Evolutionary conservation across 148 eudicot species (phyloP), one percentile per base, ranked within the genome.

Genomic region (Rhododendron molle): DNA sequence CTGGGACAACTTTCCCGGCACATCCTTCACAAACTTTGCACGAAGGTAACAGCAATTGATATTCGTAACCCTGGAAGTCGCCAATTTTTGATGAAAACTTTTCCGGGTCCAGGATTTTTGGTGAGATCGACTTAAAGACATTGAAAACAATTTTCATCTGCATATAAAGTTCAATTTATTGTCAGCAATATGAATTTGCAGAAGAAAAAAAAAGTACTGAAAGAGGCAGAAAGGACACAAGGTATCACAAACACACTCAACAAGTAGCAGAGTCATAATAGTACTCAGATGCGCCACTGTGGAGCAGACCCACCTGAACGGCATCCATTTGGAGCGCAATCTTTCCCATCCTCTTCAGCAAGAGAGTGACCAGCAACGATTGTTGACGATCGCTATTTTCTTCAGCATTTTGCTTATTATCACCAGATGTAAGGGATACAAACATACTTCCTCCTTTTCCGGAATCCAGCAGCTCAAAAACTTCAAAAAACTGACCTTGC

Each of bases 11-110:
- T 87, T 88, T 94, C 49, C 99, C 99, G 83, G 96, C 88, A 85
- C 87, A 94, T 32, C 98, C 99, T 91, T 96, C 97, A 65, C 90
- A 93, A 82, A 94, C 91, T 89, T 92, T 94, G 91, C 94, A 92
- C 44, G 94, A 44, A 23, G 99, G 98, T 40, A 92, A 81, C 86
- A 95, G 89, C 85, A 96, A 85, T 78, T 89, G 90, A 86, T 88
- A 83, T 36, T 92, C 94, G 84, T 88, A 91, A 58, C 88, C 91
- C 71, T 88, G 89, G 83, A 84, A 76, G 9, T 90, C 93, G 76
- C 88, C 85, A 77, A 78, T 56, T 77, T 87, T 78, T 47, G 90
- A 85, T 58, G 90, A 87, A 62, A 14, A 7, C 46, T 16, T 72
- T 81, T 76, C 60, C 0, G 5, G 21, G 54, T 82, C 85, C 46